Percentiles rank a stretch among this genome's conserved stretches.
Evolutionary conservation across 352 stramenopile genomes (phyloP).

Genomic region (Globisporangium orthogonon): DNA sequence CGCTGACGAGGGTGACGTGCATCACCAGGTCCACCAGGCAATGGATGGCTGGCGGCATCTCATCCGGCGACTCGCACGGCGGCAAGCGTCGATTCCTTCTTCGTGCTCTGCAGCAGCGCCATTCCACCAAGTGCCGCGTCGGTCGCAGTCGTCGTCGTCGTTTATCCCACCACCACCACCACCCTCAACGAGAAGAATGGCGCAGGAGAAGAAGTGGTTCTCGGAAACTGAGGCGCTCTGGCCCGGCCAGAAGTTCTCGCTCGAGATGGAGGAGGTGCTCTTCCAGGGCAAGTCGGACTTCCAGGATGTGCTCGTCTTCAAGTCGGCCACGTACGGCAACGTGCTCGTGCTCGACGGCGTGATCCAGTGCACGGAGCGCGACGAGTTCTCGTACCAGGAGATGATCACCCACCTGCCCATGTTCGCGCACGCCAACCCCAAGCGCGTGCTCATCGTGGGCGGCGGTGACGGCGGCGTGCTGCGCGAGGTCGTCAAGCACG

Average conservation of each 20-base stretch:
- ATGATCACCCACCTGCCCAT: constrained; percentile 99
- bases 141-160: not conserved
- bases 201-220: constrained; percentile 88
- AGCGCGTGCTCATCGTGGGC: constrained; percentile 96
- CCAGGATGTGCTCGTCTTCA: constrained; percentile 98
- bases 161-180: constrained; percentile 1
- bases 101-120: not conserved
- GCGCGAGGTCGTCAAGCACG: constrained; percentile 93
- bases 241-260: constrained; percentile 89
- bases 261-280: constrained; percentile 92
- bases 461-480: constrained; percentile 97
- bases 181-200: constrained; percentile 25
- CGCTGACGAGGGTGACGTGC: not conserved
- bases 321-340: constrained; percentile 95
- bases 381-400: constrained; percentile 99
- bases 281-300: constrained; percentile 96
- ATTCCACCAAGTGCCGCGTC: constrained; percentile 11
- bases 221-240: constrained; percentile 94
- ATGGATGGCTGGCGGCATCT: constrained; percentile 3
- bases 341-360: constrained; percentile 99
- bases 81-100: not conserved
- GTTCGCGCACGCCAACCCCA: constrained; percentile 94
- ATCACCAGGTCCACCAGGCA: constrained; percentile 1
- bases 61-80: not conserved
- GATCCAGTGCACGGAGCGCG: constrained; percentile 97